Evolutionary conservation across 257 asterid species (phyloP).

Genomic region (Salvia hispanica): DNA sequence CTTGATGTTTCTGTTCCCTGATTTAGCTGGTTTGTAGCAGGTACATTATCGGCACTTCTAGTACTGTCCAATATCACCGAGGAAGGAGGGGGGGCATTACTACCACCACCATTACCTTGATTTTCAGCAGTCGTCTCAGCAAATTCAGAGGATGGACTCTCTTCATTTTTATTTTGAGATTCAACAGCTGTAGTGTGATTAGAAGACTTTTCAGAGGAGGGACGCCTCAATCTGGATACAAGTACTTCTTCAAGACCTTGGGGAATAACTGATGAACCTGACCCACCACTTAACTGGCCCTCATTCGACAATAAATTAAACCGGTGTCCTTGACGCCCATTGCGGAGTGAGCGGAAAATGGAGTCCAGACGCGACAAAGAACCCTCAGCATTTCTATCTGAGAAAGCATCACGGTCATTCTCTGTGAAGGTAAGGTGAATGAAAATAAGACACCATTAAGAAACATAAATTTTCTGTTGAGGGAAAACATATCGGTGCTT

Average conservation of each 20-base stretch:
- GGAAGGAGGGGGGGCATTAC: conserved; percentile 49
- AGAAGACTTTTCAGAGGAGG: conserved; percentile 56
- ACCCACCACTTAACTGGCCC: conserved; percentile 68
- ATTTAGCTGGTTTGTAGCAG: conserved; percentile 46
- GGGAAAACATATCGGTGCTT: not conserved
- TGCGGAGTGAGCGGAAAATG: conserved; percentile 73
- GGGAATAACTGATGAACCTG: conserved; percentile 68
- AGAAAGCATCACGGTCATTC: conserved; percentile 51
- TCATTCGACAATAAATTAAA: conserved; percentile 75
- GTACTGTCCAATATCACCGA: conserved; percentile 47
- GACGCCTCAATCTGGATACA: conserved; percentile 75
- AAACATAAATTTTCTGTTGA: not conserved
- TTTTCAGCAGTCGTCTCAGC: conserved; percentile 51
- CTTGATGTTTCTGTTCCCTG: conserved; percentile 57
- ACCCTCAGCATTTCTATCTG: conserved; percentile 63
- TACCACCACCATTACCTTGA: conserved; percentile 43
- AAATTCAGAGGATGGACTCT: conserved; percentile 49
- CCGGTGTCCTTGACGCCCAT: conserved; percentile 90
- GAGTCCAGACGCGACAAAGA: conserved; percentile 76
- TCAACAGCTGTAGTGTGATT: conserved; percentile 39
- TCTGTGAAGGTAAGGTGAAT: conserved; percentile 43
- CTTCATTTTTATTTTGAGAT: conserved; percentile 64
- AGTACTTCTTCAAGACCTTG: conserved; percentile 92
- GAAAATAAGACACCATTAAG: conserved; percentile 19
- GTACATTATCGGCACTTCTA: conserved; percentile 39